Percentiles rank a stretch among this genome's conserved stretches.
Conservation (phyloP, 179 eudicot species). For the Corrigiola litoralis region DNA sequence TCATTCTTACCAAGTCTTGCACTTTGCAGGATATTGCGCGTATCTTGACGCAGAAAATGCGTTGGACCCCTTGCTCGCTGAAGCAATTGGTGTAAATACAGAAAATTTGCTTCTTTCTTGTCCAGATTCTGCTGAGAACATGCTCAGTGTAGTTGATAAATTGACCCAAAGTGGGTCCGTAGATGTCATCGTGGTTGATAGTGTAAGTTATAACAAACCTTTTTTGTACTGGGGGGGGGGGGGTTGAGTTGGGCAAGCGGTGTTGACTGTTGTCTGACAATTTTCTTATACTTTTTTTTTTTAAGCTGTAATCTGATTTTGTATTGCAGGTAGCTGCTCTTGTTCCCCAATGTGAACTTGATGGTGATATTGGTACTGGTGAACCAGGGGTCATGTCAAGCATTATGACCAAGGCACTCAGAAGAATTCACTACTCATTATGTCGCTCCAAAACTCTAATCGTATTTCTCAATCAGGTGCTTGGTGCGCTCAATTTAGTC, state of each 20-base stretch:
- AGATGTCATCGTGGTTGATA: slow-evolving; percentile 90
- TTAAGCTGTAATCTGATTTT: slow-evolving; percentile 14
- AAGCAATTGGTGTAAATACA: slow-evolving; percentile 75
- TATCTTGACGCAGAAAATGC: slow-evolving; percentile 96
- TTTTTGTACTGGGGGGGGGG: no score
- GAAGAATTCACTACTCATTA: slow-evolving; percentile 75
- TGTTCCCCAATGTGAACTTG: slow-evolving; percentile 76
- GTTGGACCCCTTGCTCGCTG: slow-evolving; percentile 70
- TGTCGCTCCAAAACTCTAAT: slow-evolving; percentile 72
- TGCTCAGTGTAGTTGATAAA: slow-evolving; percentile 85
- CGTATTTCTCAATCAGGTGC: slow-evolving; percentile 89
- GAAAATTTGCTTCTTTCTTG: slow-evolving; percentile 75
- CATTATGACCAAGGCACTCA: slow-evolving; percentile 81
- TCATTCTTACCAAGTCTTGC: slow-evolving; percentile 4
- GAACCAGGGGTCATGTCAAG: slow-evolving; percentile 35
- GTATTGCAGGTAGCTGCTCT: slow-evolving; percentile 93
- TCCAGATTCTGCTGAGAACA: slow-evolving; percentile 94
- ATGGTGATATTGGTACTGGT: slow-evolving; percentile 35
- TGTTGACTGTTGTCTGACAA: no score
- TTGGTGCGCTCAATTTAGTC: neutral
- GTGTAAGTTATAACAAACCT: slow-evolving; percentile 74
- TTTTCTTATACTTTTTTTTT: no score
- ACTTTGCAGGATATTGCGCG: slow-evolving; percentile 83
- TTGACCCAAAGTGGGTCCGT: slow-evolving; percentile 83
- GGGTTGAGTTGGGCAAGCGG: neutral